Evolutionary conservation across 2,329 filamentous ascomycete species (phyloP), one percentile per base, ranked within the genome.

Genomic region (Aspergillus ruber): DNA sequence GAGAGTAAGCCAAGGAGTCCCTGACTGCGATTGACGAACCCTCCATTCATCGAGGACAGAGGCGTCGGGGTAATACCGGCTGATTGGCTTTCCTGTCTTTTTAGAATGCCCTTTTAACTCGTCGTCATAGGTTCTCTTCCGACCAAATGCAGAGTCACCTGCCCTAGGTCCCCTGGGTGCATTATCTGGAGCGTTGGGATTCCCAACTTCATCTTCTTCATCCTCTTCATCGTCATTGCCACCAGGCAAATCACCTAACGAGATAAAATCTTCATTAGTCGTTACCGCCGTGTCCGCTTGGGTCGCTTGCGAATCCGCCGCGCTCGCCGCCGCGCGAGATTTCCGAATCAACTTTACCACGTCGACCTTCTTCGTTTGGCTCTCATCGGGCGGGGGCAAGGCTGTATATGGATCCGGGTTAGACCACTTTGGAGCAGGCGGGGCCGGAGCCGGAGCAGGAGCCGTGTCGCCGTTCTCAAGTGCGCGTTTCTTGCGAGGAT

Each of bases 361-460:
- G 56, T 96, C 90, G 56, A 83, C 84, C 67, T 85, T 89, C 69
- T 93, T 94, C 17, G 80, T 78, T 35, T 80, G 76, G 4, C 74
- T 76, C 46, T 90, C 85, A 54, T 90, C 86, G 0, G 84, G 81
- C 6, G 89, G 90, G 7, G 91, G 91, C 8, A 95, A 74, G 2
- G 82, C 86, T 5, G 88, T 95, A 68, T 97, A 96, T 0, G 90
- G 90, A 64, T 97, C 91, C 3, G 91, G 90, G 58, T 97, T 97
- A 4, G 90, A 95, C 91, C 91, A 97, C 66, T 86, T 90, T 3
- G 90, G 89, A 4, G 65, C 70, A 39, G 62, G 59, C 13, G 54
- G 47, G 9, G 53, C 46, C 6, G 50, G 43, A 9, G 65, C 68
- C 9, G 25, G 25, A 10, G 25, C 36, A 1, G n/a, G n/a, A 45